Conservation (phyloP, 495 filamentous ascomycete species). For the Rusavskia elegans region DNA sequence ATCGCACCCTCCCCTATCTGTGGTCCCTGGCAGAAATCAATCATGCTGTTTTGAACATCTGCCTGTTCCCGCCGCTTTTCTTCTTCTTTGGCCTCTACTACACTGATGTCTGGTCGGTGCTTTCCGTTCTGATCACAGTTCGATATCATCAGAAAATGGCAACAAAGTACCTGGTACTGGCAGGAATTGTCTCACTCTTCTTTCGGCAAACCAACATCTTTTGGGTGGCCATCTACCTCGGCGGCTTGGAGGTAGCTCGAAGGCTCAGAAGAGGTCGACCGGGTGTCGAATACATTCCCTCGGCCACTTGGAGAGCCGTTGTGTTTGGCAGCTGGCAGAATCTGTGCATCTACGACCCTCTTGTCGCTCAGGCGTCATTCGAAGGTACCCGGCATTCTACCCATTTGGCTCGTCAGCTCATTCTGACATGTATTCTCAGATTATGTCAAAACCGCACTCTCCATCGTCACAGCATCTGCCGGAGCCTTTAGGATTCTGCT, state of each 20-base stretch:
- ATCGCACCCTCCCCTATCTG: background rate
- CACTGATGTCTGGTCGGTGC: slow-evolving; percentile 55
- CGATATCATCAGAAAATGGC: slow-evolving; percentile 36
- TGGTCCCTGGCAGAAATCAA: slow-evolving; percentile 13
- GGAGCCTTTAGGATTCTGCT: slow-evolving; percentile 25
- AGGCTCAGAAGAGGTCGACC: slow-evolving; percentile 13
- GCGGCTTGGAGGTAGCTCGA: slow-evolving; percentile 51
- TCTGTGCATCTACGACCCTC: slow-evolving; percentile 42
- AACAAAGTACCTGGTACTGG: slow-evolving; percentile 18
- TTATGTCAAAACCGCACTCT: slow-evolving; percentile 40
- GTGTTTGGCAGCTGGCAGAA: slow-evolving; percentile 15
- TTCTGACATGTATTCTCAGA: slow-evolving; percentile 29
- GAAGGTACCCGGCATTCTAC: slow-evolving; percentile 28
- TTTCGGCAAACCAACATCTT: slow-evolving; percentile 95
- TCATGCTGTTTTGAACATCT: slow-evolving; percentile 64
- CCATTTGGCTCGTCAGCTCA: background rate
- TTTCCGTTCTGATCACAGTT: slow-evolving; percentile 52
- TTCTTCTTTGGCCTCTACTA: slow-evolving; percentile 94
- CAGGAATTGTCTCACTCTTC: slow-evolving; percentile 40
- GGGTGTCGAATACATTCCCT: slow-evolving; percentile 1
- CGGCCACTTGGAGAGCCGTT: background rate
- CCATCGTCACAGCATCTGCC: slow-evolving; percentile 30
- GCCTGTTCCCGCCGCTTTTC: slow-evolving; percentile 77
- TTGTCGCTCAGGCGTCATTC: slow-evolving; percentile 35
- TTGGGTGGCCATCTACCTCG: slow-evolving; percentile 80